A percentile compares a stretch with the other conserved stretches of the same genome.
Evolutionary conservation across 768 basidiomycete species (phyloP).

Genomic region (Aureoboletus auriporus): DNA sequence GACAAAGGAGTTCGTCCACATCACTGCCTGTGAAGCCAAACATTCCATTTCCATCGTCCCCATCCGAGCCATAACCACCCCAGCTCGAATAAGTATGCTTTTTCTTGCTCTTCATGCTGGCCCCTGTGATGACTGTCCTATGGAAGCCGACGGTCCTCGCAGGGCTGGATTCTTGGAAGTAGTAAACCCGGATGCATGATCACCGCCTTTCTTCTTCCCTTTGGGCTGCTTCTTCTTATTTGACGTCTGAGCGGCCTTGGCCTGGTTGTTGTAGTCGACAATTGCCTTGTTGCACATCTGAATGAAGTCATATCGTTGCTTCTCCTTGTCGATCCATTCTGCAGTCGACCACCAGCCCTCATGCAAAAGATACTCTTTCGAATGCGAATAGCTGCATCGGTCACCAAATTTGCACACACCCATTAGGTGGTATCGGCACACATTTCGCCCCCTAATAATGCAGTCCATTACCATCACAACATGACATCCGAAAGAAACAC

Average conservation of each 20-base stretch:
- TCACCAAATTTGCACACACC: slow-evolving; percentile 37
- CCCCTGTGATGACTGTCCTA: background rate
- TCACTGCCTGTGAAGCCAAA: slow-evolving; percentile 31
- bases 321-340: slow-evolving; percentile 5
- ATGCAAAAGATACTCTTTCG: slow-evolving; percentile 39
- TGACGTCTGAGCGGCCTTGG: background rate
- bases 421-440: slow-evolving; percentile 41
- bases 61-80: background rate
- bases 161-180: background rate
- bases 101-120: background rate
- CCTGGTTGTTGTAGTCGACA: background rate
- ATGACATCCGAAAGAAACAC: slow-evolving; percentile 13
- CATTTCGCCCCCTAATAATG: slow-evolving; percentile 46
- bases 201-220: slow-evolving; percentile 1
- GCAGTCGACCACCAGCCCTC: slow-evolving; percentile 44
- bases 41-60: slow-evolving; percentile 1
- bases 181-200: background rate
- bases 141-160: background rate
- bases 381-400: slow-evolving; percentile 48
- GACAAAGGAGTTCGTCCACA: slow-evolving; percentile 31
- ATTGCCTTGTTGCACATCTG: background rate
- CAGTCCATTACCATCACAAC: background rate
- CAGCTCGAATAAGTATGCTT: background rate
- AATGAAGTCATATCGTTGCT: background rate
- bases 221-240: slow-evolving; percentile 1